Evolutionary conservation across 2,329 filamentous ascomycete genomes (phyloP).

Genomic region (Claviceps sp.): DNA sequence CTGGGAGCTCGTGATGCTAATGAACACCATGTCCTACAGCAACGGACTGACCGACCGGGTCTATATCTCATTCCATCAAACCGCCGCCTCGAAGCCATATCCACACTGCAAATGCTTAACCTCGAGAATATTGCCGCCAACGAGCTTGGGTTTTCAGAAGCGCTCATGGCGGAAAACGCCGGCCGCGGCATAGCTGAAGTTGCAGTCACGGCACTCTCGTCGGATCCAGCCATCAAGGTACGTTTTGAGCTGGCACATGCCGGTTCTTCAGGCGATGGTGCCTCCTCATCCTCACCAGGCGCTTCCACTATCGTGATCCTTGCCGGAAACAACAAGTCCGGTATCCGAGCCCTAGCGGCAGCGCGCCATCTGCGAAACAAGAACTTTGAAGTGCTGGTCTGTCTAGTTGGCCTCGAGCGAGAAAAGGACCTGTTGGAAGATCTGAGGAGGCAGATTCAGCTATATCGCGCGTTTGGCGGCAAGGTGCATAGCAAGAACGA

Average conservation of each 20-base stretch:
- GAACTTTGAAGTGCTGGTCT: slow-evolving; percentile 66
- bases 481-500: slow-evolving; percentile 50
- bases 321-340: slow-evolving; percentile 91
- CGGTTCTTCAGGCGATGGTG: slow-evolving; percentile 16
- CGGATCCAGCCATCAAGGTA: slow-evolving; percentile 45
- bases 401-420: slow-evolving; percentile 72
- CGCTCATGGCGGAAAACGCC: slow-evolving; percentile 84
- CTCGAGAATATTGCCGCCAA: slow-evolving; percentile 83
- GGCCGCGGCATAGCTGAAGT: slow-evolving; percentile 81
- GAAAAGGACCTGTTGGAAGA: slow-evolving; percentile 70
- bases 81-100: slow-evolving; percentile 48
- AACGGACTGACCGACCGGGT: slow-evolving; percentile 26
- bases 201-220: slow-evolving; percentile 53
- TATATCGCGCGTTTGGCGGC: slow-evolving; percentile 74
- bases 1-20: slow-evolving; percentile 19
- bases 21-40: slow-evolving; percentile 16
- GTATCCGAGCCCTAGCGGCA: slow-evolving; percentile 71
- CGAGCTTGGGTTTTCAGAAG: slow-evolving; percentile 75
- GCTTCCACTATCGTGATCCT: slow-evolving; percentile 52
- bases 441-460: slow-evolving; percentile 65
- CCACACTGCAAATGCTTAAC: slow-evolving; percentile 75
- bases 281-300: slow-evolving; percentile 8
- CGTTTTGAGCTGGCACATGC: slow-evolving; percentile 32
- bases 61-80: slow-evolving; percentile 42
- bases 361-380: slow-evolving; percentile 79